phyloP scores from a whole-genome alignment of 345 rosid genomes.

The Eucalyptus dawsonii region DNA sequence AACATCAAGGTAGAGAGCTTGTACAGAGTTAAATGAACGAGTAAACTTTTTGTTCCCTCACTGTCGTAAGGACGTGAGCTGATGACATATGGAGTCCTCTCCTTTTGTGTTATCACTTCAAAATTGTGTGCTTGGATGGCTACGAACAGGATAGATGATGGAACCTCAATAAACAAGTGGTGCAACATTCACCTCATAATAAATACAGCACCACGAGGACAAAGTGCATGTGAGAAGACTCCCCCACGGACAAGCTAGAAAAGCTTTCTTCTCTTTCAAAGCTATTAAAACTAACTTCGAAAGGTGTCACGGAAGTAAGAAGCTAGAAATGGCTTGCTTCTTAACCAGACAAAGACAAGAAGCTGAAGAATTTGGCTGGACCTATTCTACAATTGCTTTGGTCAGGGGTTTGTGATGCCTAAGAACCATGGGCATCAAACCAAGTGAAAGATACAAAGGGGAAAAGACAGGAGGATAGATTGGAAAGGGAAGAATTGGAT shows the following conservation, averaged over 20 bases:
- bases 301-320: not conserved
- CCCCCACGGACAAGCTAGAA: not conserved
- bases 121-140: not conserved
- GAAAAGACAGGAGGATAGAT: not conserved
- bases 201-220: not conserved
- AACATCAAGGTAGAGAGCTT: not conserved
- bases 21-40: not conserved
- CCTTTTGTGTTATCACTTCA: not conserved
- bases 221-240: not conserved
- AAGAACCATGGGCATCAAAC: no score
- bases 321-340: no score
- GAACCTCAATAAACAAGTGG: not conserved
- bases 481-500: not conserved
- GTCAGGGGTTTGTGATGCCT: no score
- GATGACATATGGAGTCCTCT: not conserved
- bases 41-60: not conserved
- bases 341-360: not conserved
- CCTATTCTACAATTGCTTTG: no score
- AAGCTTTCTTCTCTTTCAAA: not conserved
- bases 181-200: not conserved
- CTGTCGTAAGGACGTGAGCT: not conserved
- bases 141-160: not conserved
- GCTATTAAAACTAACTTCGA: not conserved
- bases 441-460: slow-evolving; percentile 6
- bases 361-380: not conserved